Conservation (phyloP, 2,329 filamentous ascomycete species). For the Helicocarpus griseus region DNA sequence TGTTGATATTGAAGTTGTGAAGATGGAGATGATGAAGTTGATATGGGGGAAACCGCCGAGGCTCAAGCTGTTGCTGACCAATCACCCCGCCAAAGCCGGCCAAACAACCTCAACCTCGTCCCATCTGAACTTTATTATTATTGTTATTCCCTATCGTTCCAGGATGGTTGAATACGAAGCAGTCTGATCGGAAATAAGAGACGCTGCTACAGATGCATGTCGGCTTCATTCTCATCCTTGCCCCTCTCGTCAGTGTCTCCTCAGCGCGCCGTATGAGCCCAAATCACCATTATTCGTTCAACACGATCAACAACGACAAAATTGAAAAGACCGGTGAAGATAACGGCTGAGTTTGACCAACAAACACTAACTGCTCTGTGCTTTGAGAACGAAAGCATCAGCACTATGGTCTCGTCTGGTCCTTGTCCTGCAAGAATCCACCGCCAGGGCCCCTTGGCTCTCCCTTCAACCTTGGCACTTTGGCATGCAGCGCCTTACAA, state of each 20-base stretch:
- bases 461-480: constrained; percentile 6
- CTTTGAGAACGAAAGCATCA: not conserved
- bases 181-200: too few species aligned
- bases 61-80: not conserved
- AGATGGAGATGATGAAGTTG: not conserved
- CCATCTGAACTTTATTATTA: too few species aligned
- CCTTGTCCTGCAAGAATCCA: constrained; percentile 7
- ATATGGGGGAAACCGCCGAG: not conserved
- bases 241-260: not conserved
- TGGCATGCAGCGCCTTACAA: constrained; percentile 2
- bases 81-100: not conserved
- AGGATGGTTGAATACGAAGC: too few species aligned
- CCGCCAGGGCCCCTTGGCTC: not conserved
- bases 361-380: too few species aligned
- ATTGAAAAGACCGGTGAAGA: not conserved
- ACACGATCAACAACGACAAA: not conserved
- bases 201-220: too few species aligned
- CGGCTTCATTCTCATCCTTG: not conserved
- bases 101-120: not conserved
- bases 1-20: not conserved
- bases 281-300: not conserved
- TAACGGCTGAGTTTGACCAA: too few species aligned
- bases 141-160: too few species aligned
- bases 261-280: not conserved
- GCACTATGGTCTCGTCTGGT: not conserved